Conservation (phyloP, 2,329 filamentous ascomycete species). For the Xylaria hypoxylon region DNA sequence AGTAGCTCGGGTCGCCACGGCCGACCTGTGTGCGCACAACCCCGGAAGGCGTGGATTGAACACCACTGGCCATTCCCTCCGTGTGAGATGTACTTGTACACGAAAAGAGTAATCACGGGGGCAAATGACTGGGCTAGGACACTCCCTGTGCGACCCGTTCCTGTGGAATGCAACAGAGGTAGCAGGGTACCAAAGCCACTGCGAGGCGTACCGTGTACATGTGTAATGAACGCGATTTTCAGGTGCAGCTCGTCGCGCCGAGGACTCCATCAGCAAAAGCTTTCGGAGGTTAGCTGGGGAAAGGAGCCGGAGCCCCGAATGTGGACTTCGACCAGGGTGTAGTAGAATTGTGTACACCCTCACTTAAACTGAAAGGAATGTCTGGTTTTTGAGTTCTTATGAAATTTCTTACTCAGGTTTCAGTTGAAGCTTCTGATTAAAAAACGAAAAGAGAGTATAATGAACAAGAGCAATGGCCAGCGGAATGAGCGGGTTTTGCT, state of each 20-base stretch:
- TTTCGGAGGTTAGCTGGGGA: slow-evolving; percentile 30
- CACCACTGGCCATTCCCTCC: neutral
- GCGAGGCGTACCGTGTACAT: neutral
- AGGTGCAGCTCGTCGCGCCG: neutral
- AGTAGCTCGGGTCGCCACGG: slow-evolving; percentile 2
- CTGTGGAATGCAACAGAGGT: neutral
- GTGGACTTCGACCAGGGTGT: neutral
- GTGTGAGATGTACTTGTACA: neutral
- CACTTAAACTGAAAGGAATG: neutral
- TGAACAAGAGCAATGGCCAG: slow-evolving; percentile 1
- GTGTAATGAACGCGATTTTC: neutral
- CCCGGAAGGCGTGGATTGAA: neutral
- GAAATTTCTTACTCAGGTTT: neutral
- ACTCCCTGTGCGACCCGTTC: neutral
- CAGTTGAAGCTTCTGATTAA: neutral
- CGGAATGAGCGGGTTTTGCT: slow-evolving; percentile 44
- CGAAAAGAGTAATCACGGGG: too few relatives aligned
- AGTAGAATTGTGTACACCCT: neutral
- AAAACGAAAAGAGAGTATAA: slow-evolving; percentile 1
- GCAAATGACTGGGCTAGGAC: neutral
- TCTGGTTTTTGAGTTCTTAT: neutral
- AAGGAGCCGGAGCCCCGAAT: slow-evolving; percentile 25
- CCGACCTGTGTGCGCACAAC: neutral
- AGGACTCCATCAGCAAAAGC: neutral
- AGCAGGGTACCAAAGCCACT: neutral